phyloP scores from a whole-genome alignment of 1,284 basidiomycete species.

The Ustilago shanxiensis region DNA sequence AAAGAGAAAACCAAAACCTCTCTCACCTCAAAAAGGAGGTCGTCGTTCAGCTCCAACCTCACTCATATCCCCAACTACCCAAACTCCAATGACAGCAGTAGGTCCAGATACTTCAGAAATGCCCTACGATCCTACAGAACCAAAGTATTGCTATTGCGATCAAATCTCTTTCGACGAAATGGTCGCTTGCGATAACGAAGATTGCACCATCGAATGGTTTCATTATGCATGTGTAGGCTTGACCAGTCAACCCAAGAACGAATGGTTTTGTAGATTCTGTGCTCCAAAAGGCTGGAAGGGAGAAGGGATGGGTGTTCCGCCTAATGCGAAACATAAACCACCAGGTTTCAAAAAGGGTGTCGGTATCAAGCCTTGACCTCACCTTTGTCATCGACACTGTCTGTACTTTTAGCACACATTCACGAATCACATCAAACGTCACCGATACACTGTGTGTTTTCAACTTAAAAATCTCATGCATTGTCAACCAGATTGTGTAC shows the following conservation, averaged over 20 bases:
- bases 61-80: slow-evolving; percentile 20
- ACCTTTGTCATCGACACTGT: neutral
- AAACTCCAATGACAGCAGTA: slow-evolving; percentile 4
- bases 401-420: slow-evolving; percentile 6
- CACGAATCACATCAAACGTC: neutral
- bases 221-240: slow-evolving; percentile 67
- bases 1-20: slow-evolving; percentile 35
- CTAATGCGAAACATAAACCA: slow-evolving; percentile 37
- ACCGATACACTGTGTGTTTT: neutral
- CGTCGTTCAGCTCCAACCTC: slow-evolving; percentile 25
- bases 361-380: slow-evolving; percentile 21
- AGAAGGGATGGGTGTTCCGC: slow-evolving; percentile 47
- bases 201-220: slow-evolving; percentile 73
- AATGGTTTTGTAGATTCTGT: slow-evolving; percentile 70
- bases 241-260: slow-evolving; percentile 46
- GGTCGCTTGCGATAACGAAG: slow-evolving; percentile 72
- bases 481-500: neutral
- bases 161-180: slow-evolving; percentile 72
- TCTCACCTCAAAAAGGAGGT: slow-evolving; percentile 41
- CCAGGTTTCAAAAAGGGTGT: slow-evolving; percentile 25
- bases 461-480: neutral
- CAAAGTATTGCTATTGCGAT: slow-evolving; percentile 73
- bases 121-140: slow-evolving; percentile 72
- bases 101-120: slow-evolving; percentile 46
- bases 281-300: slow-evolving; percentile 61